Percentiles rank a stretch among this genome's conserved stretches.
Conservation (phyloP, 2,329 filamentous ascomycete genomes). For the Arthrocladium fulminans region DNA sequence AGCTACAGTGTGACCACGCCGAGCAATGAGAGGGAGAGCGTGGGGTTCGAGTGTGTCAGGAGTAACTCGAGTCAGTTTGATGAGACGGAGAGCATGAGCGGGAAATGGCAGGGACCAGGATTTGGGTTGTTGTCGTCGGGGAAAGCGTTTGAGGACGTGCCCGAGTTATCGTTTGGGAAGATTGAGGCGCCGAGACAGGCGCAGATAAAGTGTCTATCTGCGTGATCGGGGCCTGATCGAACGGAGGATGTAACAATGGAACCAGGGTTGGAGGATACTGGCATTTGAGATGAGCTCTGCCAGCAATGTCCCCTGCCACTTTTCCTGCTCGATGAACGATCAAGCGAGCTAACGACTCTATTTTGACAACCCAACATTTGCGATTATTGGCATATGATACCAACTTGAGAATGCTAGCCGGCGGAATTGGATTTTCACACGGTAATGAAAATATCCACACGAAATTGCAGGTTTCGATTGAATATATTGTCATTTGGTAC, state of each 20-base stretch:
- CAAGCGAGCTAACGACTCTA: too few species aligned
- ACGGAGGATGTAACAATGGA: not conserved
- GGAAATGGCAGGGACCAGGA: not conserved
- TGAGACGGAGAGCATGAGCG: not conserved
- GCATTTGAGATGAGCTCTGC: too few species aligned
- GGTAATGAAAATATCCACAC: not conserved
- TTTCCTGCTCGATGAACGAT: too few species aligned
- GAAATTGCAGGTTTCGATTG: too few species aligned
- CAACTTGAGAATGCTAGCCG: not conserved
- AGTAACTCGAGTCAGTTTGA: not conserved
- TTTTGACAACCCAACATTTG: too few species aligned
- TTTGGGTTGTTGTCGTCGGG: not conserved
- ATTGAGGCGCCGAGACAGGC: not conserved
- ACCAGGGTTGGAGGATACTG: too few species aligned
- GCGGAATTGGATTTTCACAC: not conserved
- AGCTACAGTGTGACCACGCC: constrained; percentile 1
- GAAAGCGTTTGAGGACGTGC: not conserved
- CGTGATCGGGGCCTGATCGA: not conserved
- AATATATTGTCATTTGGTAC: too few species aligned
- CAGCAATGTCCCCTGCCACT: too few species aligned
- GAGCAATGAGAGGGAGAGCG: not conserved
- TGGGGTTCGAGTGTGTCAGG: not conserved
- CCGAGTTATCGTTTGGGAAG: not conserved
- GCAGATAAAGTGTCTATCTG: not conserved
- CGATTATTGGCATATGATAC: too few species aligned